phyloP scores from a whole-genome alignment of 2,329 filamentous ascomycete genomes.

The Volutella citrinella region DNA sequence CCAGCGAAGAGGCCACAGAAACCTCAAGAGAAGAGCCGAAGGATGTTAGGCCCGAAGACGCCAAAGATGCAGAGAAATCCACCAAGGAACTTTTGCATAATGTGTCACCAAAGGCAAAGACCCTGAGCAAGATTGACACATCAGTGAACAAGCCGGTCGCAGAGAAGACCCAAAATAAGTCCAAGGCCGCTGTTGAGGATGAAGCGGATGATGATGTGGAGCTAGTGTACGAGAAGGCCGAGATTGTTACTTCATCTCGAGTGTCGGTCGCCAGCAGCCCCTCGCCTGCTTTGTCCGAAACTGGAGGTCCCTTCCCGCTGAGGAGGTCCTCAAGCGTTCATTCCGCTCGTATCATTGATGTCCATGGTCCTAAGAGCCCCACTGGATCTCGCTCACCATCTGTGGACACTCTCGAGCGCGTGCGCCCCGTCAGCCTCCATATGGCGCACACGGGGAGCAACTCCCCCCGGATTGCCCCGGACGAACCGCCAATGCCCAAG shows the following conservation, averaged over 20 bases:
- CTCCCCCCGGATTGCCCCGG: constrained; percentile 32
- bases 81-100: no score
- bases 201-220: constrained; percentile 45
- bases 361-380: constrained; percentile 50
- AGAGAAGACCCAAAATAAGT: neutral
- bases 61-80: no score
- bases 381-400: constrained; percentile 48
- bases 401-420: constrained; percentile 41
- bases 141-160: no score
- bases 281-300: constrained; percentile 48
- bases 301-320: constrained; percentile 36
- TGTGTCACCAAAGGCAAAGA: constrained; percentile 8
- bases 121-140: constrained; percentile 12
- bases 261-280: constrained; percentile 52
- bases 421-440: constrained; percentile 34
- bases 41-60: no score
- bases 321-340: constrained; percentile 46
- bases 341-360: constrained; percentile 58
- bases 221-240: constrained; percentile 51
- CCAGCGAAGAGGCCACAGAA: constrained; percentile 7
- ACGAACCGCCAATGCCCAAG: constrained; percentile 35
- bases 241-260: constrained; percentile 55
- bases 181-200: neutral
- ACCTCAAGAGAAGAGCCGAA: constrained; percentile 3
- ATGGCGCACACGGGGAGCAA: constrained; percentile 39